Percentiles rank a stretch among this genome's conserved stretches.
phyloP scores from a whole-genome alignment of 352 stramenopile species.

The Pythium dissimile region DNA sequence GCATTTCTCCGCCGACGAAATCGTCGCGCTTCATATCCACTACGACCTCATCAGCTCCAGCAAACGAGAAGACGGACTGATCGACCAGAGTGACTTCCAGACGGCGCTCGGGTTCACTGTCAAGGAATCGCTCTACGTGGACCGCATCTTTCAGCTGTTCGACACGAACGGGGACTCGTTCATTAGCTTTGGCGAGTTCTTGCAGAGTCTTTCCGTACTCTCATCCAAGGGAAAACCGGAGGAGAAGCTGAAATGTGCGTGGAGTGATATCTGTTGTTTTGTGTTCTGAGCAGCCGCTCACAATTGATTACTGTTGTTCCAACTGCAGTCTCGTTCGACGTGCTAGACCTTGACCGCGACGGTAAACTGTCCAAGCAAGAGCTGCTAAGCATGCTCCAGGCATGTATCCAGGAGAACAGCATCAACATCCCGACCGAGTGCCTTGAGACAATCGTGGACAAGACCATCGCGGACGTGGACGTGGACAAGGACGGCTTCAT shows the following conservation, averaged over 20 bases:
- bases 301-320: background rate
- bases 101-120: conserved; percentile 67
- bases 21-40: conserved; percentile 56
- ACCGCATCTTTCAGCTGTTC: conserved; percentile 81
- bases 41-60: conserved; percentile 66
- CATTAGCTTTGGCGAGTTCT: conserved; percentile 79
- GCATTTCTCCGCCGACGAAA: conserved; percentile 58
- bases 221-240: conserved; percentile 61
- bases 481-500: conserved; percentile 67
- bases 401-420: conserved; percentile 69
- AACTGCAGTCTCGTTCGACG: conserved; percentile 66
- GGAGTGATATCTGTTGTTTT: too few relatives aligned
- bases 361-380: conserved; percentile 69
- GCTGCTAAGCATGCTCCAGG: conserved; percentile 65
- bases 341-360: conserved; percentile 72
- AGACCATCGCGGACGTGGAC: conserved; percentile 71
- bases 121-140: conserved; percentile 81
- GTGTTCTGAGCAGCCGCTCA: too few relatives aligned
- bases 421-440: conserved; percentile 70
- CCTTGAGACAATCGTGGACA: conserved; percentile 60
- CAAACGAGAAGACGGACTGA: conserved; percentile 62
- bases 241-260: conserved; percentile 75
- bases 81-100: conserved; percentile 81
- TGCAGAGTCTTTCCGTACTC: conserved; percentile 67
- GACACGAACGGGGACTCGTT: conserved; percentile 74